Evolutionary conservation across 768 basidiomycete species (phyloP).

Genomic region (Rhodotorula diobovata): DNA sequence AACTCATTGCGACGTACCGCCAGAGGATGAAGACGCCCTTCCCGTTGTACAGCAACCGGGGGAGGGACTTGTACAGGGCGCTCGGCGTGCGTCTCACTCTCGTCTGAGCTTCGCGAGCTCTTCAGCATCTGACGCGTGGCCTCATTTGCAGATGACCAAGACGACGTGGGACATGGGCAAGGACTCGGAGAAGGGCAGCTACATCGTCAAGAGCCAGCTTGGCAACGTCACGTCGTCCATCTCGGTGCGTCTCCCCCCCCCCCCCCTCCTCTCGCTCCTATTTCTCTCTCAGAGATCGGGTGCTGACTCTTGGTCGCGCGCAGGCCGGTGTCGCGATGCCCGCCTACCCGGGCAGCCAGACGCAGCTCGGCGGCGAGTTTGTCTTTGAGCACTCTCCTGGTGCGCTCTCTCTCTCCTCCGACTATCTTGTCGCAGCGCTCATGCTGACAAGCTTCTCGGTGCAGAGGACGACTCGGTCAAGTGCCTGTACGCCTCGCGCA

Average conservation of each 20-base stretch:
- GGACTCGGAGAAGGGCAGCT: constrained; percentile 56
- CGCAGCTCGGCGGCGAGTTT: constrained; percentile 38
- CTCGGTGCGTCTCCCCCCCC: background rate
- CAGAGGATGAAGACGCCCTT: constrained; percentile 58
- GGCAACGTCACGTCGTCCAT: constrained; percentile 24
- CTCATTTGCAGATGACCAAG: constrained; percentile 54
- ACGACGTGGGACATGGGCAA: constrained; percentile 53
- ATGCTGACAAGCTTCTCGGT: background rate
- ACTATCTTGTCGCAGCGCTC: constrained; percentile 1
- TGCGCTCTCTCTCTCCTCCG: background rate
- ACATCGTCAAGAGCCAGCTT: constrained; percentile 50
- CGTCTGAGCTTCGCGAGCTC: too few relatives aligned
- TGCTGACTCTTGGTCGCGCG: too few relatives aligned
- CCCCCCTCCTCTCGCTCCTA: too few relatives aligned
- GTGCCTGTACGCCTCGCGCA: constrained; percentile 22
- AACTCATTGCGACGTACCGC: constrained; percentile 30
- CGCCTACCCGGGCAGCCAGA: constrained; percentile 25
- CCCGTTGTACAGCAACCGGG: constrained; percentile 73
- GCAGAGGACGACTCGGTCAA: constrained; percentile 3
- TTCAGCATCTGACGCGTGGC: too few relatives aligned
- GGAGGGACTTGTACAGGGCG: constrained; percentile 61
- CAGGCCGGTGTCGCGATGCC: constrained; percentile 32
- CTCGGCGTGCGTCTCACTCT: constrained; percentile 52
- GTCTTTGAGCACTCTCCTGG: constrained; percentile 12
- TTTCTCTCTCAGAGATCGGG: background rate